Base-by-base conservation (phyloP, 257 asterid genomes). In the Nicotiana attenuata region DNA sequence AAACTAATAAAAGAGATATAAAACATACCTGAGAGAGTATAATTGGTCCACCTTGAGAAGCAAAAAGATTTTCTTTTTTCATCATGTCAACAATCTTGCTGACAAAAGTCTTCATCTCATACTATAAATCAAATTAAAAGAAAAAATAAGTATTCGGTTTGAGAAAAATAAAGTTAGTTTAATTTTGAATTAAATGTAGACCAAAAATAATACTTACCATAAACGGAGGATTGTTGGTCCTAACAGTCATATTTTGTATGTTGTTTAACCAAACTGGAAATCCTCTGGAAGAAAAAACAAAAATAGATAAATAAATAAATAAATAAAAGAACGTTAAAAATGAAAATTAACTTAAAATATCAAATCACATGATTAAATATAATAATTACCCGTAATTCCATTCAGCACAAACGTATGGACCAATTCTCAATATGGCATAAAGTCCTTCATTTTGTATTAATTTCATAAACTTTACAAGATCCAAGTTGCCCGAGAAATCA, bases 341-440 rank as follows among this genome's bases (percentile, higher is more conserved):
- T 17, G 3, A 19, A 5, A 56, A 56, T 4, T 5, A 17, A 17
- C 5, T 17, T 5, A 19, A 67, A 55, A 41, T 53, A 78, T 10
- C 6, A 38, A 28, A 67, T 55, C 3, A 17, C 4, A 8, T 1
- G 59, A 24, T 4, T 26, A 19, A 13, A 20, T 5, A 24, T 4
- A 14, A 45, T 65, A 47, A 4, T 22, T 76, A 87, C 90, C 90
- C 90, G 52, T 65, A 87, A 41, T 89, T 89, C 90, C 90, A 90
- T 35, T 90, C 91, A 3, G 88, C 92, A 77, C 92, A 90, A 7
- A 88, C 89, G 45, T 90, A 90, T 0, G 93, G 93, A 17, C 91
- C 93, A 65, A 90, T 88, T 31, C 93, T 83, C 20, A 90, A 76
- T 61, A 90, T 83, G 10, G 88, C 89, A 71, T 29, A 29, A 29